Base-by-base conservation (phyloP, 208 protist genomes). In the Kentomonas sorsogonicus region DNA sequence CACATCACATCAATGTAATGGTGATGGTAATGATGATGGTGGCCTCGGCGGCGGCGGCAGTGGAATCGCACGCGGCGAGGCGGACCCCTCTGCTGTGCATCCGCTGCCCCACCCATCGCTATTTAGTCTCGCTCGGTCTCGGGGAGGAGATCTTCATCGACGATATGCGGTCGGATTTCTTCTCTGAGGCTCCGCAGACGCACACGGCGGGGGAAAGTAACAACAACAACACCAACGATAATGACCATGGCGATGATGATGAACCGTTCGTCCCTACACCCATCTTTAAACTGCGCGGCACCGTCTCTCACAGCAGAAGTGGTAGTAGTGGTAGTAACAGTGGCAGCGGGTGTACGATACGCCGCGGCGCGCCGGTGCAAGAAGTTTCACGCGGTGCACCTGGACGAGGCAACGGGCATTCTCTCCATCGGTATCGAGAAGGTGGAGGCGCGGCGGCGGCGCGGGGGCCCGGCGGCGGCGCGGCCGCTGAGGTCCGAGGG, bases 61-160 rank as follows among this genome's bases (percentile, higher is more conserved):
- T n/a, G n/a, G n/a, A n/a, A n/a, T n/a, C n/a, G n/a, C n/a, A n/a
- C n/a, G n/a, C n/a, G n/a, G n/a, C n/a, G n/a, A n/a, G n/a, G n/a
- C n/a, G n/a, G n/a, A n/a, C n/a, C n/a, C n/a, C n/a, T n/a, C n/a
- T 94, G 26, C 65, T 77, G 11, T 95, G 88, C 63, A 54, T 95
- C 10, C 69, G 77, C 25, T 95, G 88, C 60, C 88, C 88, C 4
- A 89, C 77, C 73, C 88, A 95, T 57, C 70, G 65, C 45, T 86
- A 79, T 60, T 71, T 95, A 33, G 73, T 95, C 36, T 69, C 79
- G 9, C 70, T 95, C 18, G 83, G 91, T 22, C 82, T 63, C 25
- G 88, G 88, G 4, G 70, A 82, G 50, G 66, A 88, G 53, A 69
- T 95, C 44, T 25, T 83, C 3, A 26, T 80, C 3, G 50, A n/a